These are phyloP conservation scores for Vitis labrusca DNA, from an alignment of 164 flowering plant genomes.

Conservation along the genomic window DNA sequence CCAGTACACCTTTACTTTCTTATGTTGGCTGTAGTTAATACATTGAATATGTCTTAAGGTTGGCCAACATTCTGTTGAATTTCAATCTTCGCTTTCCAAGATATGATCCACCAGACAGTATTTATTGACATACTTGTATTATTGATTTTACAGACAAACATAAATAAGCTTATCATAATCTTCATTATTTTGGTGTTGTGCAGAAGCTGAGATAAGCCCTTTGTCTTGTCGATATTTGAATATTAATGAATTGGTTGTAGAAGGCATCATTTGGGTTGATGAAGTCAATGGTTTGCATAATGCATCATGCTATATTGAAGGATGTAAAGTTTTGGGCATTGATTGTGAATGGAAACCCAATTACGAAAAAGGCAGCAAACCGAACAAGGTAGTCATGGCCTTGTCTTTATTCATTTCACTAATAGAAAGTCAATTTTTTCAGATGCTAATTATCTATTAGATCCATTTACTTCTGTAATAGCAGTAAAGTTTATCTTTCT, in stretches of 20 bases:
- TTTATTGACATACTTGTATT: background rate
- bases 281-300: conserved; percentile 47
- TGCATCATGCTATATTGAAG: conserved; percentile 67
- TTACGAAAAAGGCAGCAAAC: conserved; percentile 76
- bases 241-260: conserved; percentile 56
- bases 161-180: no score
- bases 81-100: background rate
- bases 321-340: conserved; percentile 76
- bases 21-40: no score
- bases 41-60: no score
- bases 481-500: background rate
- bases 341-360: conserved; percentile 99
- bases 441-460: background rate
- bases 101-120: background rate
- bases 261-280: conserved; percentile 83
- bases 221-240: conserved; percentile 40
- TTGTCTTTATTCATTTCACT: background rate
- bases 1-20: no score
- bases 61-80: no score
- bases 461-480: background rate
- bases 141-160: background rate
- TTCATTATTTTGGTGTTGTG: conserved; percentile 15
- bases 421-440: background rate
- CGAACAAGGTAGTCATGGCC: conserved; percentile 59
- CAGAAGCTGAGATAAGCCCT: conserved; percentile 52